Evolutionary conservation across 169 alveolate genomes (phyloP), one percentile per base, ranked within the genome.

Genomic region (Plasmodium berghei): DNA sequence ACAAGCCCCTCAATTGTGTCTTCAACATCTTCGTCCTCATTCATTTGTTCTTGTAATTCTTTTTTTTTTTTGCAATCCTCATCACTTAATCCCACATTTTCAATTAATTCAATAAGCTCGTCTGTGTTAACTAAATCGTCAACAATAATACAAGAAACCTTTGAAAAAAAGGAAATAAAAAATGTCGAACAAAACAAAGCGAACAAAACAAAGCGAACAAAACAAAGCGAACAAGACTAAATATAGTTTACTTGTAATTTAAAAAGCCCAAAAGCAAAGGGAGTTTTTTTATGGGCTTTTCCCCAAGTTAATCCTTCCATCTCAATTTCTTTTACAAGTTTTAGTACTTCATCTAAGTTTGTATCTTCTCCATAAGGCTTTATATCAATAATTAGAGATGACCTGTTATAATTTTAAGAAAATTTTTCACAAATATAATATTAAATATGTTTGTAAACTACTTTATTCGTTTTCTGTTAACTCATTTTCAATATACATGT

Each of bases 231-330:
- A 48, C 5, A 9, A 73, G 4, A 1, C 18, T 9, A 52, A 72
- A 14, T 75, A 8, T 59, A 14, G 26, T 6, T 20, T 88, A 92
- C 95, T 62, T 95, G 97, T 45, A 95, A 88, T 73, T 95, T 95
- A 92, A 92, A 93, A 85, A 95, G 93, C 16, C 97, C 97, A 71
- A 87, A 95, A 12, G 97, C 97, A 55, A 95, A 87, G n/a, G 97
- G 97, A 24, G 91, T 93, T 89, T 93, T 95, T 69, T 95, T 93
- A 72, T 92, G 89, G 34, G 95, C 96, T 58, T 90, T 95, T 14
- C 97, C 97, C 97, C 97, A 95, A 9, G 96, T 92, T 54, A 95
- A 87, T 16, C 97, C 97, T 22, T 95, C 97, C 69, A 95, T 87
- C 64, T 91, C 74, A 59, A 95, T 89, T 61, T 72, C 73, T 92